Conservation (phyloP, 371 early-diverging fungal genomes). For the Lichtheimia ornata region DNA sequence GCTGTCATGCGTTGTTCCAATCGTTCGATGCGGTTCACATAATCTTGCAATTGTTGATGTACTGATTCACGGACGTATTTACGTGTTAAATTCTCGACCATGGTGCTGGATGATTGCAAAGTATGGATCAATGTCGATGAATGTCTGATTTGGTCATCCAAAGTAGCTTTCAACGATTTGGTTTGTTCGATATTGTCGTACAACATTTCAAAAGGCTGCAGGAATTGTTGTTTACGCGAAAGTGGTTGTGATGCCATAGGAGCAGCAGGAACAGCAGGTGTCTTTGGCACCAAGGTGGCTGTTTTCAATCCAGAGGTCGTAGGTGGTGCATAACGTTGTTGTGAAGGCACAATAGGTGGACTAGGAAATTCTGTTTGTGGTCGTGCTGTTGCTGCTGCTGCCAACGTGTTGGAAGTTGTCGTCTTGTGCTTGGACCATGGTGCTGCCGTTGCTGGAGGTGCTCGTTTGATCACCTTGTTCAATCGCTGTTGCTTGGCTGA, state of each 20-base stretch:
- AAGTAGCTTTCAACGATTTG: conserved; percentile 52
- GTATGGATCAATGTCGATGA: conserved; percentile 75
- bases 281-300: not conserved
- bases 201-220: conserved; percentile 59
- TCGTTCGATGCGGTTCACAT: conserved; percentile 22
- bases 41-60: conserved; percentile 22
- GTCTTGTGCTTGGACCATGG: conserved; percentile 22
- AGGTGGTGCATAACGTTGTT: conserved; percentile 22
- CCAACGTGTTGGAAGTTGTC: conserved; percentile 3
- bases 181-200: conserved; percentile 62
- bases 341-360: conserved; percentile 52
- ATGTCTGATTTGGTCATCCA: conserved; percentile 78
- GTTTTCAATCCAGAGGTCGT: conserved; percentile 1
- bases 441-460: conserved; percentile 23
- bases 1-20: conserved; percentile 22
- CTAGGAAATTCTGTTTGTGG: conserved; percentile 32
- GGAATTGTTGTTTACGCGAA: conserved; percentile 47
- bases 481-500: conserved; percentile 8
- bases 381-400: not conserved
- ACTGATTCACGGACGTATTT: conserved; percentile 47
- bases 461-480: conserved; percentile 18
- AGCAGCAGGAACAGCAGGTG: conserved; percentile 10
- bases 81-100: conserved; percentile 78
- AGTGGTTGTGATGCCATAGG: not conserved
- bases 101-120: conserved; percentile 65